A percentile compares a stretch with the other conserved stretches of the same genome.
Conservation (phyloP, 768 basidiomycete species). For the Boletus tomentosulus region DNA sequence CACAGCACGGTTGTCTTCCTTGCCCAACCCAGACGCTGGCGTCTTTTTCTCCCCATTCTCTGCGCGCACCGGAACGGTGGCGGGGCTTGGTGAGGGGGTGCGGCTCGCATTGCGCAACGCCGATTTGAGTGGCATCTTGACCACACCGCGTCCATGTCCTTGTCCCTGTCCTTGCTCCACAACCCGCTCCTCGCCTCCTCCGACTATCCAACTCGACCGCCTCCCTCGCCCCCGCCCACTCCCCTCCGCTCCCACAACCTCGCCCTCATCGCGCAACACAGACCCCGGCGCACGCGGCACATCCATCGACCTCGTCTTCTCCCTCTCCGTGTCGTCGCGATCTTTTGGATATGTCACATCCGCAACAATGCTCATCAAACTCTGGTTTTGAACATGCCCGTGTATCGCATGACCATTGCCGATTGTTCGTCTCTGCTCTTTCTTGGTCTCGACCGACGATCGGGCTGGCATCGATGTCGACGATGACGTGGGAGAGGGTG, state of each 20-base stretch:
- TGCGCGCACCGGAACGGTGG: background rate
- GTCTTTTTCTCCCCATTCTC: background rate
- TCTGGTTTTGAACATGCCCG: slow-evolving; percentile 22
- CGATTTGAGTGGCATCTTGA: slow-evolving; percentile 54
- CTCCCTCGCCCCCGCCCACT: background rate
- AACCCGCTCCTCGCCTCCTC: background rate
- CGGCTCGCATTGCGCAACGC: slow-evolving; percentile 54
- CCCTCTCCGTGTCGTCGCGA: slow-evolving; percentile 2
- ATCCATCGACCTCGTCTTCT: slow-evolving; percentile 21
- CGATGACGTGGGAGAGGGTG: background rate
- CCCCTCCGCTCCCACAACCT: background rate
- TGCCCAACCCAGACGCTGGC: background rate
- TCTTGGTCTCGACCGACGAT: background rate
- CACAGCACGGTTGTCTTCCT: background rate
- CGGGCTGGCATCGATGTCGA: background rate
- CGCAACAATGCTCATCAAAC: slow-evolving; percentile 69
- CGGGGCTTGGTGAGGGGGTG: slow-evolving; percentile 43
- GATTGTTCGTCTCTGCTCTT: background rate
- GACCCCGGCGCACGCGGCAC: slow-evolving; percentile 19
- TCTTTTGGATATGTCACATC: slow-evolving; percentile 43
- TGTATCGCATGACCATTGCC: background rate
- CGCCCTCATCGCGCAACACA: background rate
- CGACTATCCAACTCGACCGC: background rate
- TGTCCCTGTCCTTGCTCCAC: background rate
- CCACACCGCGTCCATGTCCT: slow-evolving; percentile 10